phyloP scores from a whole-genome alignment of 164 flowering plant species.

The Berberis vulgaris region DNA sequence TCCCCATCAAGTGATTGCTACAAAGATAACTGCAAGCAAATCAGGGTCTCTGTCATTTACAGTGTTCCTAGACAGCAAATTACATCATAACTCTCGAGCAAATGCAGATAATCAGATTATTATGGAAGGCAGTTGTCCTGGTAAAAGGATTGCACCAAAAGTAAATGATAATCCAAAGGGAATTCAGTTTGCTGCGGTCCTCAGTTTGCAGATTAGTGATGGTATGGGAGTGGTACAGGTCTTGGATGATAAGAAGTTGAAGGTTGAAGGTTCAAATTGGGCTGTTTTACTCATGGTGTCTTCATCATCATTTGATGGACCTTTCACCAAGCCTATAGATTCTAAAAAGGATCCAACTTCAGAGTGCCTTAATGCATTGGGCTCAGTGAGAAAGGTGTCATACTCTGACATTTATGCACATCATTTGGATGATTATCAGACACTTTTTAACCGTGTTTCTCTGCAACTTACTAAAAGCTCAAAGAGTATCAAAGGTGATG shows the following conservation, averaged over 20 bases:
- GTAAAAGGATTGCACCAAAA: slow-evolving; percentile 44
- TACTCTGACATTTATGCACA: slow-evolving; percentile 66
- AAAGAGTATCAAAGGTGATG: slow-evolving; percentile 16
- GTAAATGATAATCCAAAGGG: slow-evolving; percentile 53
- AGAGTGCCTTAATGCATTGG: slow-evolving; percentile 29
- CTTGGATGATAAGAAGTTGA: slow-evolving; percentile 52
- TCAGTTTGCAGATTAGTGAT: slow-evolving; percentile 58
- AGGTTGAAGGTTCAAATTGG: slow-evolving; percentile 62
- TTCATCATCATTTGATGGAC: slow-evolving; percentile 81
- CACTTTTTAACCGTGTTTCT: slow-evolving; percentile 79
- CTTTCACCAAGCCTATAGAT: slow-evolving; percentile 59
- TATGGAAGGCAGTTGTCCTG: slow-evolving; percentile 78
- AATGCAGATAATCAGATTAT: slow-evolving; percentile 49
- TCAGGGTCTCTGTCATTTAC: slow-evolving; percentile 65
- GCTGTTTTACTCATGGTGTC: slow-evolving; percentile 63
- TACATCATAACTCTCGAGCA: slow-evolving; percentile 47
- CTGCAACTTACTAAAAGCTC: slow-evolving; percentile 61
- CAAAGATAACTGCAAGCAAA: slow-evolving; percentile 62
- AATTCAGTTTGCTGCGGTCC: slow-evolving; percentile 60
- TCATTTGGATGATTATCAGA: slow-evolving; percentile 82
- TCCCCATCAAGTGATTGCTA: slow-evolving; percentile 78
- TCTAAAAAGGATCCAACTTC: slow-evolving; percentile 63
- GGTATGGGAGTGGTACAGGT: slow-evolving; percentile 29
- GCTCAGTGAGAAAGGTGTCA: slow-evolving; percentile 29
- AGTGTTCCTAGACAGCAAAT: slow-evolving; percentile 64